Percentiles rank a stretch among this genome's conserved stretches.
Conservation (phyloP, 2,329 filamentous ascomycete genomes). For the Xylaria sp. region DNA sequence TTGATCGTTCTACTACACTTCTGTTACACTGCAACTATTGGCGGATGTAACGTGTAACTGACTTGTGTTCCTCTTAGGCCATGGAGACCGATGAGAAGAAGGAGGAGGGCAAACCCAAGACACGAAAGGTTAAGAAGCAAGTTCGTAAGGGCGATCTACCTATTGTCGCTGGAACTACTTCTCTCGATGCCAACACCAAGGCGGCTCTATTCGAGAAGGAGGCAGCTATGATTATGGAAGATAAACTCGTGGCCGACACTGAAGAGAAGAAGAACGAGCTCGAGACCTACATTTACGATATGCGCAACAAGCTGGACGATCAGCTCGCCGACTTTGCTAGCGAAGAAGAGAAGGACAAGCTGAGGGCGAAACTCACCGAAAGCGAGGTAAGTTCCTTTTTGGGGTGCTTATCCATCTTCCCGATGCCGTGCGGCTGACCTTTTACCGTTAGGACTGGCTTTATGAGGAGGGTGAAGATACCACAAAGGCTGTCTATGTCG, state of each 20-base stretch:
- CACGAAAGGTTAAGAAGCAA: slow-evolving; percentile 98
- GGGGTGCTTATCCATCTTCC: background rate
- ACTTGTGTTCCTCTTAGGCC: slow-evolving; percentile 62
- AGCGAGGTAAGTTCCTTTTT: slow-evolving; percentile 76
- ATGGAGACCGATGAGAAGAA: slow-evolving; percentile 84
- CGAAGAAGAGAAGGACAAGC: slow-evolving; percentile 90
- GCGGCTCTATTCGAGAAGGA: slow-evolving; percentile 81
- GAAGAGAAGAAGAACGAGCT: slow-evolving; percentile 99
- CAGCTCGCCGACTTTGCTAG: slow-evolving; percentile 88
- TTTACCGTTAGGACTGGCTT: slow-evolving; percentile 83
- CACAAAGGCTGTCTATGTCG: slow-evolving; percentile 90
- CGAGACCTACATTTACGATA: slow-evolving; percentile 96
- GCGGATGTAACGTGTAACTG: slow-evolving; percentile 8
- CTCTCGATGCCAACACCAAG: slow-evolving; percentile 77
- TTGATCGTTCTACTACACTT: background rate
- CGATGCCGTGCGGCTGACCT: slow-evolving; percentile 40
- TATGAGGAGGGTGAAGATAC: slow-evolving; percentile 97
- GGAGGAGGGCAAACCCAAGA: slow-evolving; percentile 77
- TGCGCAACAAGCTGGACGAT: slow-evolving; percentile 94
- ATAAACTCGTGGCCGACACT: slow-evolving; percentile 97
- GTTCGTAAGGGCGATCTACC: slow-evolving; percentile 96
- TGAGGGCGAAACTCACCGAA: slow-evolving; percentile 83
- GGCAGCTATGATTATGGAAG: slow-evolving; percentile 92
- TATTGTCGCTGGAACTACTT: slow-evolving; percentile 83
- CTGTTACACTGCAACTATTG: background rate